Conservation (phyloP, 345 rosid genomes). For the Boechera divaricarpa region DNA sequence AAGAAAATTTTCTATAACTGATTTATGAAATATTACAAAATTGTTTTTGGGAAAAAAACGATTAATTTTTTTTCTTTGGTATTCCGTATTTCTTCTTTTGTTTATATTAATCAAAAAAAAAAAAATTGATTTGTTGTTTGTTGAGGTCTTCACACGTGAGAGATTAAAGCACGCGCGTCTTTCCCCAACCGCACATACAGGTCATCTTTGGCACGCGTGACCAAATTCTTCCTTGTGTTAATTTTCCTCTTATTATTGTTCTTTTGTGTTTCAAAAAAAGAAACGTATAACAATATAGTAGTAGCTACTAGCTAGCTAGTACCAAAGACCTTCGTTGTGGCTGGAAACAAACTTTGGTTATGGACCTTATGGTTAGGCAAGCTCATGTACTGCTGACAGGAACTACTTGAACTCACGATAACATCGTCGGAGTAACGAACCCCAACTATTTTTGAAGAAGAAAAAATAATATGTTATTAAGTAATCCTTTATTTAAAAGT, state of each 20-base stretch:
- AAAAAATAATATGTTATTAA: neutral
- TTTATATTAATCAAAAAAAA: neutral
- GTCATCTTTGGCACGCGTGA: constrained; percentile 63
- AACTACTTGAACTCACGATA: neutral
- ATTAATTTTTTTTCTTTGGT: neutral
- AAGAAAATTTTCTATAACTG: no score
- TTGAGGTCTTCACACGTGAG: constrained; percentile 61
- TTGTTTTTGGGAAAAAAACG: no score
- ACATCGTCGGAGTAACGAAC: neutral
- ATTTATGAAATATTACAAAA: neutral
- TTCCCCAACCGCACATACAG: constrained; percentile 46
- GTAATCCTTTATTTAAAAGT: constrained; percentile 4
- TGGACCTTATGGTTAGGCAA: constrained; percentile 2
- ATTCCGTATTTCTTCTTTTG: neutral
- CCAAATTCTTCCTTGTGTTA: constrained; percentile 46
- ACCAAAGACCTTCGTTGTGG: constrained; percentile 1
- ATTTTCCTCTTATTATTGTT: neutral
- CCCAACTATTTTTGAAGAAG: neutral
- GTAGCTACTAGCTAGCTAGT: neutral
- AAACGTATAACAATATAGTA: neutral
- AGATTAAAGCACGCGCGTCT: constrained; percentile 58
- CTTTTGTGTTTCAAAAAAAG: neutral
- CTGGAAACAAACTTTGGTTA: neutral
- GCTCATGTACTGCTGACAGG: neutral
- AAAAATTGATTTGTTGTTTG: neutral